Conservation (phyloP, 2,329 filamentous ascomycete species). For the Sarocladium oryzae region DNA sequence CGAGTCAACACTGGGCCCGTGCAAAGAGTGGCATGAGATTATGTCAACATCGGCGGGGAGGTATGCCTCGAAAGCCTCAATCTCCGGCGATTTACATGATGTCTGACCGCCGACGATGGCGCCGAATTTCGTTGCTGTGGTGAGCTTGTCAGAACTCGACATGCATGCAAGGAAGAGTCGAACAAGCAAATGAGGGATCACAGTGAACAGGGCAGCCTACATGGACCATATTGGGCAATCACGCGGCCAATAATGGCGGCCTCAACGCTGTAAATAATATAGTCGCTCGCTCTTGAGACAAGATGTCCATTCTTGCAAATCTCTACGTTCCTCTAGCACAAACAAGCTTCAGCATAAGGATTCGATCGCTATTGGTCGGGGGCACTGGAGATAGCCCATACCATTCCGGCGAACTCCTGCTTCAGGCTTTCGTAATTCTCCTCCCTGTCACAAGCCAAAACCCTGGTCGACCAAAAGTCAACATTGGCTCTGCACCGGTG, state of each 20-base stretch:
- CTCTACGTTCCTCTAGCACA: conserved; percentile 62
- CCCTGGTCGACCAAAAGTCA: conserved; percentile 43
- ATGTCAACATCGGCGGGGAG: conserved; percentile 87
- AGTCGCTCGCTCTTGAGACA: conserved; percentile 94
- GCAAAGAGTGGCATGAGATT: conserved; percentile 91
- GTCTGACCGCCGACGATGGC: conserved; percentile 97
- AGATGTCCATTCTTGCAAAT: conserved; percentile 92
- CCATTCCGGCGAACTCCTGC: conserved; percentile 69
- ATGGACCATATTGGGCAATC: conserved; percentile 84
- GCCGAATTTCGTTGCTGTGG: conserved; percentile 79
- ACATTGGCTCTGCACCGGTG: no score
- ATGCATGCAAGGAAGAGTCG: not conserved
- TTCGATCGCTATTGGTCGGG: conserved; percentile 8
- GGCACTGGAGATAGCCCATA: conserved; percentile 6
- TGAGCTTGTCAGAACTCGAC: conserved; percentile 7
- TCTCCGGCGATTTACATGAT: conserved; percentile 95
- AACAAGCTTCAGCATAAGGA: conserved; percentile 39
- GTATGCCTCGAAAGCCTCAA: conserved; percentile 84
- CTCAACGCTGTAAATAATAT: conserved; percentile 98
- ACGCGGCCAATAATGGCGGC: conserved; percentile 83
- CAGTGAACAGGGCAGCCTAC: conserved; percentile 42
- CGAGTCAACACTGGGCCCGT: conserved; percentile 85
- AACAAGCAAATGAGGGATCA: conserved; percentile 9
- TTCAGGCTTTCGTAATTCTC: conserved; percentile 77
- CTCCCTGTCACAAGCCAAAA: conserved; percentile 89